Base-by-base conservation (phyloP, 495 filamentous ascomycete species). In the Hypomontagnella monticulosa region DNA sequence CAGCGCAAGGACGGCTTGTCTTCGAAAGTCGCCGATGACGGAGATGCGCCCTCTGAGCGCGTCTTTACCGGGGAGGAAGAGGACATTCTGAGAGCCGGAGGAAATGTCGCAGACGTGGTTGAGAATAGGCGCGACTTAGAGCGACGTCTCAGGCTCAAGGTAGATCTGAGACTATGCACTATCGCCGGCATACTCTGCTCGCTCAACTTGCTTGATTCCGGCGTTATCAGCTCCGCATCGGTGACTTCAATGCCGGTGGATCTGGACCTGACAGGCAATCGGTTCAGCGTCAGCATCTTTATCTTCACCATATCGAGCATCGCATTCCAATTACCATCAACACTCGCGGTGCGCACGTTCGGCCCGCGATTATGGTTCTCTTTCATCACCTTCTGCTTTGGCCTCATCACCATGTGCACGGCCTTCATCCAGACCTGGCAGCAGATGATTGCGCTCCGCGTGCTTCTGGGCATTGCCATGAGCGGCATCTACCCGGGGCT, bases 291-390 rank as follows among this genome's bases (percentile, higher is more conserved):
- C 12, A 81, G 88, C 20, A 93, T 93, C 51, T 89, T 93, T 74
- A 90, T 92, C 71, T 92, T 91, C 77, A 92, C 90, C 23, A 82
- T 92, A 57, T 82, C 88, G 10, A 89, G 85, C 71, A 89, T 93
- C 42, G 81, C 83, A 18, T 92, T 91, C 67, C 90, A 93, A 70
- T 78, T 93, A 12, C 90, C 91, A 0, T 87, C 86, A 27, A 93
- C 90, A 2, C 77, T 92, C 16, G 86, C 88, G 4, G 87, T 91
- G 37, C 82, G 90, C 32, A 80, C 85, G 5, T 77, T 90, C 44
- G 89, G 90, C 10, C 90, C 90, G 1, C 80, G 90, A 18, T 56
- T 87, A 40, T 91, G 85, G 87, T 91, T 93, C 66, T 75, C 85
- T 3, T 69, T 79, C 36, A 89, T 89, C 56, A 93, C 90, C 27